Percentiles rank a stretch among this genome's conserved stretches.
phyloP scores from a whole-genome alignment of 768 basidiomycete genomes.

The Russula sp. region DNA sequence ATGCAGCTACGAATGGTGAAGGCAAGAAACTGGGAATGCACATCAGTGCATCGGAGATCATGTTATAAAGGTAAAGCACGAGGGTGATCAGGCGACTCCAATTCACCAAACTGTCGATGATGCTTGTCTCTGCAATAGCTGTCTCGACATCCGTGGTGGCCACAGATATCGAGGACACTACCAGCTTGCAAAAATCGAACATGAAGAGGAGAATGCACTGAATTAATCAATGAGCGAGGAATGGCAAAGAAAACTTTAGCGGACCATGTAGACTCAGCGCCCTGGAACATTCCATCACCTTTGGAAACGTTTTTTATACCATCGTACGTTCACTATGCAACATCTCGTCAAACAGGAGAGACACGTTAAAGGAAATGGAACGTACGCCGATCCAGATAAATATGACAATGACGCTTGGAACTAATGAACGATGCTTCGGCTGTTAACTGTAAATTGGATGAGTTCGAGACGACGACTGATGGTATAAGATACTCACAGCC shows the following conservation, averaged over 20 bases:
- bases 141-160: no score
- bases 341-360: neutral
- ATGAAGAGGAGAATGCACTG: slow-evolving; percentile 33
- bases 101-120: no score
- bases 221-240: slow-evolving; percentile 18
- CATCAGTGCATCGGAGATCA: no score
- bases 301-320: slow-evolving; percentile 7
- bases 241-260: neutral
- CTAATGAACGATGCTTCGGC: slow-evolving; percentile 36
- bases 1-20: no score
- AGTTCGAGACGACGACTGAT: slow-evolving; percentile 1
- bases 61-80: no score
- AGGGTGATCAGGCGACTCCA: no score
- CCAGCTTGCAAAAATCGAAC: slow-evolving; percentile 43
- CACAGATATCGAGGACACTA: slow-evolving; percentile 39
- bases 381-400: slow-evolving; percentile 20
- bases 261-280: slow-evolving; percentile 45
- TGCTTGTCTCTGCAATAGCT: no score
- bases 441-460: slow-evolving; percentile 34
- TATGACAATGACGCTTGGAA: neutral
- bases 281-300: slow-evolving; percentile 33
- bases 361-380: neutral
- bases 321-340: slow-evolving; percentile 19
- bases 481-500: slow-evolving; percentile 33
- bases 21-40: no score